Evolutionary conservation across 768 basidiomycete genomes (phyloP), one percentile per base, ranked within the genome.

Genomic region (Lactifluus subvellereus): DNA sequence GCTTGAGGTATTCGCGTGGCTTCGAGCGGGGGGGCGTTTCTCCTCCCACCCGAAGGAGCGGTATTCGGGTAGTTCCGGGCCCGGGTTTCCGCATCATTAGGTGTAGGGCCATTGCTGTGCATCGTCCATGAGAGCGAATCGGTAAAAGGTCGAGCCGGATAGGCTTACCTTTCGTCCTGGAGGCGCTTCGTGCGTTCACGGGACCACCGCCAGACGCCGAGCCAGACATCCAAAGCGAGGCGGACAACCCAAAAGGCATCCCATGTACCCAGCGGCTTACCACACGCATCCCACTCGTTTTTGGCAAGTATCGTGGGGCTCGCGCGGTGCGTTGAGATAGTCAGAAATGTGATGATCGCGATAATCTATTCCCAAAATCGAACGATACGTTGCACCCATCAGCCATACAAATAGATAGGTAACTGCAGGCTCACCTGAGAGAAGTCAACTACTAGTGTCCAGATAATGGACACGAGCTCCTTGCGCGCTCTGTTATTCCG

Each of bases 261-360:
- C 88, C 87, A 89, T 2, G 77, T 74, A 6, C 88, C 88, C 30
- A 89, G 71, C 8, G 88, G 87, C 18, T 83, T 79, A 49, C 77
- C 77, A 66, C 88, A 89, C 0, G 85, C 84, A 30, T 74, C 67
- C 78, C 87, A 87, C 73, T 89, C 87, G 53, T 77, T 79, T 45
- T 75, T 57, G 4, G 60, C 65, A 2, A 72, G 70, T 42, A 76
- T 52, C 0, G 72, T 76, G 2, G 81, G 82, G 65, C 82, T 86
- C 65, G 75, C 74, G 30, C 76, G 75, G 33, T 74, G 71, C 0
- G 82, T 78, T 6, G 82, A 79, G 38, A 81, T 72, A 8, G 75
- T 77, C 10, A 86, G 73, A 38, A 89, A 66, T 0, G 79, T 74
- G 40, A 82, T 77, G 48, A 87, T 81, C 42, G 77, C 69, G 16